Conservation (phyloP, 257 asterid genomes). For the Gentiana straminea region DNA sequence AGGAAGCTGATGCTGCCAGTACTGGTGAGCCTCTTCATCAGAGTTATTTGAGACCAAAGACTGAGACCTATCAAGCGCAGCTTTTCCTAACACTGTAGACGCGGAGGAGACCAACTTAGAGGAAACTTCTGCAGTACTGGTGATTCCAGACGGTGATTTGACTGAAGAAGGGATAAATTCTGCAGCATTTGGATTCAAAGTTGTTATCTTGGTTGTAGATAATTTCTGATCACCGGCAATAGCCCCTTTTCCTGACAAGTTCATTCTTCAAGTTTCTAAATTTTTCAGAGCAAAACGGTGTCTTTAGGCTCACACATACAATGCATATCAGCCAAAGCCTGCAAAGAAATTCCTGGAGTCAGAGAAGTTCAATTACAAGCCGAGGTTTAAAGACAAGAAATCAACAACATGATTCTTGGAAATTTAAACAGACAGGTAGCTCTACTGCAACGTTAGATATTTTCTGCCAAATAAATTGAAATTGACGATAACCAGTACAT, state of each 20-base stretch:
- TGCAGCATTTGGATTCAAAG: conserved; percentile 86
- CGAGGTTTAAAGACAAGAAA: conserved; percentile 7
- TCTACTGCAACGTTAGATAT: too few species aligned
- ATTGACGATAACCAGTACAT: too few species aligned
- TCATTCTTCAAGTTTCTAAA: conserved; percentile 31
- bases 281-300: conserved; percentile 11
- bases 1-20: conserved; percentile 82
- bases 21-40: conserved; percentile 81
- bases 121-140: conserved; percentile 25
- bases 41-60: conserved; percentile 66
- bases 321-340: conserved; percentile 64
- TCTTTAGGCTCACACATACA: conserved; percentile 16
- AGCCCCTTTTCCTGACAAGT: conserved; percentile 52
- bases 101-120: conserved; percentile 29
- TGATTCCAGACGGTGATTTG: conserved; percentile 38
- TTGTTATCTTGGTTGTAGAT: conserved; percentile 34
- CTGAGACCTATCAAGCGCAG: conserved; percentile 52
- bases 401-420: too few species aligned
- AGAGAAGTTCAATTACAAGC: conserved; percentile 2
- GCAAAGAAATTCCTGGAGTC: conserved; percentile 17
- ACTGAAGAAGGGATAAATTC: conserved; percentile 78
- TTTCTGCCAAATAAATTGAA: too few species aligned
- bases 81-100: conserved; percentile 43
- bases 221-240: conserved; percentile 49
- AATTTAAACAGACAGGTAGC: too few species aligned